phyloP scores from a whole-genome alignment of 2,329 filamentous ascomycete species.

The Ophiostoma angusticollis region DNA sequence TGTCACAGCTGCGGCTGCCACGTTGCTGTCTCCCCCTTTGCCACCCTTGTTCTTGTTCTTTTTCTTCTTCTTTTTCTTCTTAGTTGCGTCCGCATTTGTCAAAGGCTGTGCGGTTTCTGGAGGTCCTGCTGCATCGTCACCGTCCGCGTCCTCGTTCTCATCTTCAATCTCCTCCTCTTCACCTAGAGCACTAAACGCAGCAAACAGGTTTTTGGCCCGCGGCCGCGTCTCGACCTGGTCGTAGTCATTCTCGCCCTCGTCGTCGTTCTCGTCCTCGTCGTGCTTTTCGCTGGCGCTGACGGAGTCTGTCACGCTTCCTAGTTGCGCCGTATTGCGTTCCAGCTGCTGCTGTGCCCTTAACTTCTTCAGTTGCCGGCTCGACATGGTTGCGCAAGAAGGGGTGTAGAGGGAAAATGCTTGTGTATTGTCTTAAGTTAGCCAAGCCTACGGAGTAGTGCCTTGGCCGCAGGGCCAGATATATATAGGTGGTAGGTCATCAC shows the following conservation, averaged over 20 bases:
- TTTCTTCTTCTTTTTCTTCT: conserved; percentile 21
- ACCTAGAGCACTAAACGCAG: conserved; percentile 36
- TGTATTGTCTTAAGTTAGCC: no score
- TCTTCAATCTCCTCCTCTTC: conserved; percentile 29
- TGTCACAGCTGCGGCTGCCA: background rate
- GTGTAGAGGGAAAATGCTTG: no score
- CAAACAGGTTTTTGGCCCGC: conserved; percentile 25
- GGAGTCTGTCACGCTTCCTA: no score
- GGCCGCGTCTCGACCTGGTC: background rate
- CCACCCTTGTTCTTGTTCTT: conserved; percentile 11
- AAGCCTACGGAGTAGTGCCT: no score
- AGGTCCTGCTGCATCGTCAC: conserved; percentile 8
- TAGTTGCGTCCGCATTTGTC: conserved; percentile 9
- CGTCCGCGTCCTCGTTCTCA: conserved; percentile 24
- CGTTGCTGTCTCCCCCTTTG: conserved; percentile 6
- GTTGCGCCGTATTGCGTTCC: no score
- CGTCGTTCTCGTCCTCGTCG: conserved; percentile 20
- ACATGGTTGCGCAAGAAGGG: no score
- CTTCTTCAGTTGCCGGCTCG: conserved; percentile 38
- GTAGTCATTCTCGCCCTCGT: conserved; percentile 8
- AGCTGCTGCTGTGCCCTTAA: conserved; percentile 36
- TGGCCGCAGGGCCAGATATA: no score
- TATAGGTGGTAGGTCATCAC: no score
- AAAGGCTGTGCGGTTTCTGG: conserved; percentile 22
- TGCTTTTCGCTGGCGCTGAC: conserved; percentile 17